These are phyloP conservation scores for Moniliella sp. DNA, from an alignment of 1,284 basidiomycete genomes.

Conservation along the genomic window DNA sequence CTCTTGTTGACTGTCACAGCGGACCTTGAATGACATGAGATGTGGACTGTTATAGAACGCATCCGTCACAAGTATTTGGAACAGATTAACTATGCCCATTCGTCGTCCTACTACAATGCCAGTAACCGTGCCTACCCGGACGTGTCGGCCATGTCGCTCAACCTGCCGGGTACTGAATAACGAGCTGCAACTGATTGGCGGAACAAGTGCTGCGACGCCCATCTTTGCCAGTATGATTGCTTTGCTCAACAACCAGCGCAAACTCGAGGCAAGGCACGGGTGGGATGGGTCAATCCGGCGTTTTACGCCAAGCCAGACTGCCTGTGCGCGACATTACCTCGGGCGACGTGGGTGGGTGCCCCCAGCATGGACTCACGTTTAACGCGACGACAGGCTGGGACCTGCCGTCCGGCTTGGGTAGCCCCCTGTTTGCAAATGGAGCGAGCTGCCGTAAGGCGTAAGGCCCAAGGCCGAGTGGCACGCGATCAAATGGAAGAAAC, in stretches of 20 bases:
- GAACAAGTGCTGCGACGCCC: slow-evolving; percentile 2
- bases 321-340: slow-evolving; percentile 1
- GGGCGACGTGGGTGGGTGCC: slow-evolving; percentile 1
- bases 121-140: slow-evolving; percentile 50
- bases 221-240: slow-evolving; percentile 1
- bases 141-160: slow-evolving; percentile 45
- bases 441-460: too few relatives aligned
- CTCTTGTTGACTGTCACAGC: too few relatives aligned
- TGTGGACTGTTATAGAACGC: too few relatives aligned
- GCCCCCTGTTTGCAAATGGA: too few relatives aligned
- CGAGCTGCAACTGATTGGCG: not conserved
- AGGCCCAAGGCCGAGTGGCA: too few relatives aligned
- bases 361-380: too few relatives aligned
- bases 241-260: slow-evolving; percentile 4
- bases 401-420: too few relatives aligned
- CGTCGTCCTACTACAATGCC: slow-evolving; percentile 40
- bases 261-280: slow-evolving; percentile 3
- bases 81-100: too few relatives aligned
- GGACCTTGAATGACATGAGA: too few relatives aligned
- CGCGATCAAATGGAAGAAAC: too few relatives aligned
- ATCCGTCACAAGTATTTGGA: too few relatives aligned
- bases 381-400: too few relatives aligned
- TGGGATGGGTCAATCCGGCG: slow-evolving; percentile 2
- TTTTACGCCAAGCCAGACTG: slow-evolving; percentile 2
- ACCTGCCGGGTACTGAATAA: slow-evolving; percentile 23